These are phyloP conservation scores for Chlorella sp. DNA, from an alignment of 139 green algal genomes.

Conservation along the genomic window DNA sequence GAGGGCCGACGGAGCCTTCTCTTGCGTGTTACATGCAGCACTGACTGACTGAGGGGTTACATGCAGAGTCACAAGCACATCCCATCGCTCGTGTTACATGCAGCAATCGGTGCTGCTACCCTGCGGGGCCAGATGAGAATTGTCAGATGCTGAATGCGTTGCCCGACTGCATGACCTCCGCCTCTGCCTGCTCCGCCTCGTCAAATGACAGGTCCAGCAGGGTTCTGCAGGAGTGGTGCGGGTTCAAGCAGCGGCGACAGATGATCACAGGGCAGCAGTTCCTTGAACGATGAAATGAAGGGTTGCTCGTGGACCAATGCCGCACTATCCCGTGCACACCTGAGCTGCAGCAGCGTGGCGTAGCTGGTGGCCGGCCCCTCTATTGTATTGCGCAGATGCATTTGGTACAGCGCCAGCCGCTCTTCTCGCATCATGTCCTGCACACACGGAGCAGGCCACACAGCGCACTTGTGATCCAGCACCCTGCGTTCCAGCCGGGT, in stretches of 20 bases:
- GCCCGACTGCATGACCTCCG: conserved; percentile 44
- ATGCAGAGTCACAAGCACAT: no score
- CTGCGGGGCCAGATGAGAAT: background rate
- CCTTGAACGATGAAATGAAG: background rate
- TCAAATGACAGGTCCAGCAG: conserved; percentile 60
- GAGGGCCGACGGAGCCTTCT: no score
- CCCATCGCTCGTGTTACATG: no score
- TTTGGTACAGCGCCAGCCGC: conserved; percentile 61
- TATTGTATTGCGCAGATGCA: conserved; percentile 70
- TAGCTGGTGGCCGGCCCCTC: conserved; percentile 65
- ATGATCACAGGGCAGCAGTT: background rate
- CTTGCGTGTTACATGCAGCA: no score
- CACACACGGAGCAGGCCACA: no score
- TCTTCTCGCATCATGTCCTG: no score
- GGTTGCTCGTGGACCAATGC: background rate
- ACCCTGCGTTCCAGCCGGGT: no score
- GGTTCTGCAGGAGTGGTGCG: conserved; percentile 21
- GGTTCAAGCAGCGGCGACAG: background rate
- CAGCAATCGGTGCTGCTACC: no score
- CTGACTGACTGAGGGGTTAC: no score
- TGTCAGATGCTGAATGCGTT: conserved; percentile 57
- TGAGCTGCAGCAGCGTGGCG: conserved; percentile 71
- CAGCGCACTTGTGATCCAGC: no score
- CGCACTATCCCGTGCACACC: background rate
- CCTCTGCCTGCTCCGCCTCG: conserved; percentile 62